Percentiles rank a stretch among this genome's conserved stretches.
Evolutionary conservation across 257 asterid genomes (phyloP).

Genomic region (Penstemon barbatus): DNA sequence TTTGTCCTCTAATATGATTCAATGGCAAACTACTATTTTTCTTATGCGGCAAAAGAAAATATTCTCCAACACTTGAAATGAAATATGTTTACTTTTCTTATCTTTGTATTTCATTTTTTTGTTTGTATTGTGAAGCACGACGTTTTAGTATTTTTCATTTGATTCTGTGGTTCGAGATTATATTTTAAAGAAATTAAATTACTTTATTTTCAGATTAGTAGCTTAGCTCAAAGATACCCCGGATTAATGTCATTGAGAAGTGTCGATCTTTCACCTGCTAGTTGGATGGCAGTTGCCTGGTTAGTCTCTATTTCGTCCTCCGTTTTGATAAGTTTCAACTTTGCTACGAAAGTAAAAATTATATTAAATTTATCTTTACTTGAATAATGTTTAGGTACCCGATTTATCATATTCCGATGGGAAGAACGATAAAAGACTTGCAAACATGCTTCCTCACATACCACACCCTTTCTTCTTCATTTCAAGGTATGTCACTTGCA

Average conservation of each 20-base stretch:
- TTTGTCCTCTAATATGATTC: slow-evolving; percentile 17
- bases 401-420: slow-evolving; percentile 74
- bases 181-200: slow-evolving; percentile 10
- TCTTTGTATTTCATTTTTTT: neutral
- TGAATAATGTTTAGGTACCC: slow-evolving; percentile 58
- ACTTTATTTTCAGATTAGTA: slow-evolving; percentile 43
- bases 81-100: slow-evolving; percentile 33
- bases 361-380: neutral
- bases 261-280: slow-evolving; percentile 83
- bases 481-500: slow-evolving; percentile 51
- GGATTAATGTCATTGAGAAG: slow-evolving; percentile 67
- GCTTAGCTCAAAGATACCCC: slow-evolving; percentile 52
- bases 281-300: slow-evolving; percentile 95
- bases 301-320: slow-evolving; percentile 26
- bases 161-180: slow-evolving; percentile 16
- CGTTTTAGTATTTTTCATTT: slow-evolving; percentile 21
- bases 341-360: too few relatives aligned
- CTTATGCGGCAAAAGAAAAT: slow-evolving; percentile 11
- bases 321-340: neutral
- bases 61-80: slow-evolving; percentile 1
- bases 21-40: slow-evolving; percentile 1
- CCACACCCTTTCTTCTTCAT: slow-evolving; percentile 79
- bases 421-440: slow-evolving; percentile 55
- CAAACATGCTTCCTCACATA: slow-evolving; percentile 76
- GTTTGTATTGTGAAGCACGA: slow-evolving; percentile 3